Evolutionary conservation across 768 basidiomycete species (phyloP), one percentile per base, ranked within the genome.

Genomic region (Russula griseocarnosa): DNA sequence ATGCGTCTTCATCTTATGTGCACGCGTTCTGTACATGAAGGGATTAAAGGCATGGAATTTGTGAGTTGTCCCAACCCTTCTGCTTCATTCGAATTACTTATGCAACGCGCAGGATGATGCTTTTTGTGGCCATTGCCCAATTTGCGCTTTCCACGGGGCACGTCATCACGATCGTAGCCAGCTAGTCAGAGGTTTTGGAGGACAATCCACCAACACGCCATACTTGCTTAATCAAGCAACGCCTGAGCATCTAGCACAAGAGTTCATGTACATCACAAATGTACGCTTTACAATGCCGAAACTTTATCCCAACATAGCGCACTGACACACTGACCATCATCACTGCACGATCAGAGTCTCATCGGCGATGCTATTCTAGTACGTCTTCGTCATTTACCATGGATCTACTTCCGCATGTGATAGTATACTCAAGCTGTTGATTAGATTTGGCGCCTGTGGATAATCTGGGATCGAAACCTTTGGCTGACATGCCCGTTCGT

Each of bases 381-480:
- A 32, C 13, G 57, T 54, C 20, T 5, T 32, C 24, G 3, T 32
- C n/a, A 55, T 10, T 26, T 28, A n/a, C 44, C 11, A 14, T 26
- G 3, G 6, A 13, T 13, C 26, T 24, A 3, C 38, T 18, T 44
- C 16, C 7, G 14, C 52, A 22, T 16, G n/a, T 62, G 24, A n/a
- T 40, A 18, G 36, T 42, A 14, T 24, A 34, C 30, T 53, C 52
- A 28, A 46, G 13, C 14, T 13, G 42, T 6, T 36, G 16, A 22
- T 11, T 26, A 66, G 65, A 63, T 66, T 14, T 66, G 65, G 65
- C 65, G 65, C 40, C 28, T 66, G 16, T 66, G 61, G 62, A n/a
- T 66, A 50, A 52, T 66, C 14, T 66, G 65, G 65, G 1, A 22
- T 32, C 65, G 65, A 8, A 66, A 62, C 24, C 10, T 53, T 5